A percentile compares a stretch with the other conserved stretches of the same genome.
Conservation (phyloP, 2,329 filamentous ascomycete species). For the Torrubiellomyces zombiae region DNA sequence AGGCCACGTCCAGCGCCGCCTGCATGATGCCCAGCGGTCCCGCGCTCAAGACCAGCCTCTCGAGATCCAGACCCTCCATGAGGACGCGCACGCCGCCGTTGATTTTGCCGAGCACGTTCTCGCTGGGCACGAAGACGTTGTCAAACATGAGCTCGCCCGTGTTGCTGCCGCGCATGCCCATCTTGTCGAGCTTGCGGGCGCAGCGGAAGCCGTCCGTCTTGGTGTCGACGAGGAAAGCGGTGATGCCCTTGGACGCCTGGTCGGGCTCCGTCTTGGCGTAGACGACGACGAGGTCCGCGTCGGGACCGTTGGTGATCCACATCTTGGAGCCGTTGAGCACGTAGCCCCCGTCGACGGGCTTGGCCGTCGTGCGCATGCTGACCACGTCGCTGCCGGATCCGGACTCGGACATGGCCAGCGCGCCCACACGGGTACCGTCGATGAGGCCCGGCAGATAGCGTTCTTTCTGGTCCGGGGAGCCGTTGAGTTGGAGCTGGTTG, state of each 20-base stretch:
- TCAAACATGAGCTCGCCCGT: slow-evolving; percentile 91
- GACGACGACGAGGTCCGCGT: slow-evolving; percentile 86
- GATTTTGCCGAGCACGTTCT: slow-evolving; percentile 63
- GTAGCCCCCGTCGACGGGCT: slow-evolving; percentile 68
- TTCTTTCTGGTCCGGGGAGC: slow-evolving; percentile 59
- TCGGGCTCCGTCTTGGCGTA: slow-evolving; percentile 87
- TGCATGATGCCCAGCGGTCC: slow-evolving; percentile 93
- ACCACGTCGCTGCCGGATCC: slow-evolving; percentile 87
- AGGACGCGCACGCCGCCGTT: slow-evolving; percentile 78
- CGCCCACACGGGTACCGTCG: slow-evolving; percentile 65
- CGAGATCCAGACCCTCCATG: slow-evolving; percentile 92
- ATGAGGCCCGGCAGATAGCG: slow-evolving; percentile 69
- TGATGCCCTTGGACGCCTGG: slow-evolving; percentile 76
- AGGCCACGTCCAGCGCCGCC: slow-evolving; percentile 64
- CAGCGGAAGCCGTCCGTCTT: slow-evolving; percentile 62
- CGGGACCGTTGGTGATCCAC: slow-evolving; percentile 98
- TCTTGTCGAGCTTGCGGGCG: slow-evolving; percentile 85
- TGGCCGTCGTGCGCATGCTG: slow-evolving; percentile 79
- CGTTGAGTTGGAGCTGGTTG: slow-evolving; percentile 90
- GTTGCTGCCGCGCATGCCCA: slow-evolving; percentile 94
- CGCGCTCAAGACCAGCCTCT: slow-evolving; percentile 78
- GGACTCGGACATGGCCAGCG: slow-evolving; percentile 88
- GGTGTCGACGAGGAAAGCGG: slow-evolving; percentile 76
- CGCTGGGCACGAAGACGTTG: slow-evolving; percentile 69
- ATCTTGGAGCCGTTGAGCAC: slow-evolving; percentile 84